Evolutionary conservation across 2,329 filamentous ascomycete genomes (phyloP).

Genomic region (Penicillium fuscoglaucum): DNA sequence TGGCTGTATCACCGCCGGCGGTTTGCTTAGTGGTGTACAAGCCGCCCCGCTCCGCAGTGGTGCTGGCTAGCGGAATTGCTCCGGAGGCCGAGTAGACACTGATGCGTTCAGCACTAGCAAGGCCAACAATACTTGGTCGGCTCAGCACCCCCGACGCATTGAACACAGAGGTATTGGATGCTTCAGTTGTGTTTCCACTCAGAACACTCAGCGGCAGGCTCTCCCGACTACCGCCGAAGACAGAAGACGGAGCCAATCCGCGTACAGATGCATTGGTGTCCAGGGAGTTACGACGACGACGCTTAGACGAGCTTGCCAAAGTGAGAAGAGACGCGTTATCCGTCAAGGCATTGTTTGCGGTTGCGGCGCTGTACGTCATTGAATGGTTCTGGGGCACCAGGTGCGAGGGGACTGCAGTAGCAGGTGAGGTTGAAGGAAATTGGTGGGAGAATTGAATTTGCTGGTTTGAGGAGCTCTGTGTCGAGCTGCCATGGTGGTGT

Average conservation of each 20-base stretch:
- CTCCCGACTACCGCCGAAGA: slow-evolving; percentile 65
- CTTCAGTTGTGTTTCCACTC: slow-evolving; percentile 53
- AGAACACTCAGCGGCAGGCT: slow-evolving; percentile 64
- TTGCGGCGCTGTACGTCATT: slow-evolving; percentile 60
- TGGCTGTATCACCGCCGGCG: slow-evolving; percentile 65
- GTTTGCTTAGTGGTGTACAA: slow-evolving; percentile 66
- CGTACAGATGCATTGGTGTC: slow-evolving; percentile 68
- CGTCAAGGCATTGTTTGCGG: slow-evolving; percentile 63
- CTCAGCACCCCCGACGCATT: slow-evolving; percentile 43
- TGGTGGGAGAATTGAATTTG: slow-evolving; percentile 60
- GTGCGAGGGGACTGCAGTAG: slow-evolving; percentile 62
- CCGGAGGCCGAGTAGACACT: slow-evolving; percentile 76
- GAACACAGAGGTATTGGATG: slow-evolving; percentile 44
- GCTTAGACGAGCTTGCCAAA: slow-evolving; percentile 64
- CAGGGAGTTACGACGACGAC: slow-evolving; percentile 62
- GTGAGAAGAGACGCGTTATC: slow-evolving; percentile 68
- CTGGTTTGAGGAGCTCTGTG: slow-evolving; percentile 40
- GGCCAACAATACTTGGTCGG: slow-evolving; percentile 55
- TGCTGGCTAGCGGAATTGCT: slow-evolving; percentile 53
- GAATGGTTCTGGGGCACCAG: slow-evolving; percentile 53
- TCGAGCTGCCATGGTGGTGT: slow-evolving; percentile 36
- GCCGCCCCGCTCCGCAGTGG: slow-evolving; percentile 76
- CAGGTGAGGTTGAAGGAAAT: slow-evolving; percentile 56
- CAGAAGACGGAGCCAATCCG: slow-evolving; percentile 62
- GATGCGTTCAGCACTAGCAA: slow-evolving; percentile 59